Evolutionary conservation across 2,329 filamentous ascomycete species (phyloP).

Genomic region (Xylogone sp.): DNA sequence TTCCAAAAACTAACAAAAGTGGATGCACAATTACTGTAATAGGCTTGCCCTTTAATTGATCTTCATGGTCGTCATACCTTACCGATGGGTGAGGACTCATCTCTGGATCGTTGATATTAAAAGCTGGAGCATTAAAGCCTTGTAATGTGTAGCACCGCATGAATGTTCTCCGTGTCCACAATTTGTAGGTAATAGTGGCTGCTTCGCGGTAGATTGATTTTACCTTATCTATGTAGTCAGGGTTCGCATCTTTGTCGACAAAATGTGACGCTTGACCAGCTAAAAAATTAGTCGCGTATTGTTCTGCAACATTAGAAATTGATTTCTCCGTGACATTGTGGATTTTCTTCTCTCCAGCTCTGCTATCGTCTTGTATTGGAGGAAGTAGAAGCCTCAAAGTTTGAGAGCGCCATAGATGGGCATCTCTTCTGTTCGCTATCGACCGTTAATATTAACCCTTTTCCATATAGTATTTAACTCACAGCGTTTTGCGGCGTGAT

Average conservation of each 20-base stretch:
- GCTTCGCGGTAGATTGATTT: slow-evolving; percentile 8
- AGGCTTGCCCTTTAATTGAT: slow-evolving; percentile 6
- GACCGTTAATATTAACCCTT: not conserved
- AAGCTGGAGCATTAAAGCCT: not conserved
- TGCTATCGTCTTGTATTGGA: slow-evolving; percentile 1
- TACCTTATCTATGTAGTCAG: slow-evolving; percentile 1
- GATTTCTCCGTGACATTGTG: slow-evolving; percentile 1
- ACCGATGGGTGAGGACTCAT: slow-evolving; percentile 9
- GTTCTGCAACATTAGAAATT: slow-evolving; percentile 2
- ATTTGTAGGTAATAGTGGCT: slow-evolving; percentile 9
- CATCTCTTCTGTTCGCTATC: slow-evolving; percentile 13
- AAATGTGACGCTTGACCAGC: slow-evolving; percentile 7
- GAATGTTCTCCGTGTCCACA: slow-evolving; percentile 14
- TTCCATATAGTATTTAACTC: slow-evolving; percentile 2
- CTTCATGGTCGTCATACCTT: slow-evolving; percentile 8
- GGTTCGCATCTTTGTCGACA: not conserved
- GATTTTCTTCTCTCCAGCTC: slow-evolving; percentile 1
- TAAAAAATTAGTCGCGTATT: slow-evolving; percentile 5
- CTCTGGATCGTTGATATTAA: slow-evolving; percentile 3
- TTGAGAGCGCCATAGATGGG: slow-evolving; percentile 16
- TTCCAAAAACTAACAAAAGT: slow-evolving; percentile 8
- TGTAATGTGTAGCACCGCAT: slow-evolving; percentile 7
- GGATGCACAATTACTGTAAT: slow-evolving; percentile 13
- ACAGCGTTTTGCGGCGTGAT: slow-evolving; percentile 3
- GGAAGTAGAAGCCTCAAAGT: slow-evolving; percentile 13